Evolutionary conservation across 257 asterid species (phyloP).

Genomic region (Handroanthus guayacan): DNA sequence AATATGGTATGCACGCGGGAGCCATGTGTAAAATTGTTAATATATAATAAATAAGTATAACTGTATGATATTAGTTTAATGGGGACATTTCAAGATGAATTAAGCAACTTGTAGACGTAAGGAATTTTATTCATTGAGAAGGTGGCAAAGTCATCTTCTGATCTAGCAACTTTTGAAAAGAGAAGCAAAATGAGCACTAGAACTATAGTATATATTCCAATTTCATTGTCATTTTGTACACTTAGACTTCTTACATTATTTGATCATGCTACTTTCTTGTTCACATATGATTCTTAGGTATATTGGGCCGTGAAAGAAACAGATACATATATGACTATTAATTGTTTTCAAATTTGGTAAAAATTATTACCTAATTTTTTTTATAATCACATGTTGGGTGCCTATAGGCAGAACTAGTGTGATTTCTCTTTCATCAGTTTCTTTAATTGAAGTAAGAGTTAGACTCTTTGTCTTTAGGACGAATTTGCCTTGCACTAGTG

Average conservation of each 20-base stretch:
- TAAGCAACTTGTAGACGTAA: slow-evolving; percentile 24
- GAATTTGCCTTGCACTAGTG: too few species aligned
- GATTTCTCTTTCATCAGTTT: too few species aligned
- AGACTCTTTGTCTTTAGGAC: too few species aligned
- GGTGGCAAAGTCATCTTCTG: slow-evolving; percentile 34
- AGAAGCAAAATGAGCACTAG: slow-evolving; percentile 38
- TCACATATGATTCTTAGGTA: background rate
- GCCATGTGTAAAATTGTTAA: too few species aligned
- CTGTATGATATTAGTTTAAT: background rate
- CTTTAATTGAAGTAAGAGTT: too few species aligned
- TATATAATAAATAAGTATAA: background rate
- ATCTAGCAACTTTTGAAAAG: slow-evolving; percentile 40
- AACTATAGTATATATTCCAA: slow-evolving; percentile 38
- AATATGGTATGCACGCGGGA: too few species aligned
- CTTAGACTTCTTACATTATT: slow-evolving; percentile 36
- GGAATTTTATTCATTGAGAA: slow-evolving; percentile 34
- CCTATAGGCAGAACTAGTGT: too few species aligned
- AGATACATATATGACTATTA: background rate
- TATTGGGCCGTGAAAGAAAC: background rate
- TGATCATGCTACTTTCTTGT: slow-evolving; percentile 7
- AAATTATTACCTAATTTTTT: too few species aligned
- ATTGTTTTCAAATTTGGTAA: too few species aligned
- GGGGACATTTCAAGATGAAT: slow-evolving; percentile 34
- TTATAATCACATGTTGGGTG: too few species aligned
- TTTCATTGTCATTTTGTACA: slow-evolving; percentile 38